A percentile compares a stretch with the other conserved stretches of the same genome.
phyloP scores from a whole-genome alignment of 1,139 yeast species.

The Geotrichum aggregatum region DNA sequence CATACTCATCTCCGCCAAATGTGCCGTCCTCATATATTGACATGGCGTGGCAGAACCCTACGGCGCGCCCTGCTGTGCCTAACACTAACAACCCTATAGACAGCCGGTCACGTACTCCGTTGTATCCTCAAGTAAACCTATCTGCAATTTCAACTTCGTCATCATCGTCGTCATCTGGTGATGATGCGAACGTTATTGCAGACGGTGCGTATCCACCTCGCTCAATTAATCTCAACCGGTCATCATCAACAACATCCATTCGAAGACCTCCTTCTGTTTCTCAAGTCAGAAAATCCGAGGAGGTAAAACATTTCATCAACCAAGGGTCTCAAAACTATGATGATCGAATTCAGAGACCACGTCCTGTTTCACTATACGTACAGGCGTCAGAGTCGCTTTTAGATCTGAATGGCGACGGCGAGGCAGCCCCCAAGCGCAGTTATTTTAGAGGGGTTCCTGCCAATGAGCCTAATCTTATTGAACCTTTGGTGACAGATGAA shows the following conservation, averaged over 20 bases:
- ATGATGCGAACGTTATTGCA: constrained; percentile 9
- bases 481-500: constrained; percentile 26
- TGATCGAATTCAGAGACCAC: constrained; percentile 9
- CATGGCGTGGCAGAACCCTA: constrained; percentile 7
- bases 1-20: constrained; percentile 3
- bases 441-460: constrained; percentile 11
- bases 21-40: constrained; percentile 5
- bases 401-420: constrained; percentile 8
- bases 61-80: constrained; percentile 3
- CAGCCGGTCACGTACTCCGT: constrained; percentile 18
- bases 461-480: constrained; percentile 22
- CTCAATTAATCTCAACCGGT: constrained; percentile 9
- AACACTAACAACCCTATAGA: constrained; percentile 12
- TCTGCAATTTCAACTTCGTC: constrained; percentile 2
- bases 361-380: constrained; percentile 18
- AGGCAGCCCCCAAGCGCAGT: constrained; percentile 1
- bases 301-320: background rate
- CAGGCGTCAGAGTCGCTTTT: constrained; percentile 15
- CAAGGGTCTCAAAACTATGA: constrained; percentile 7
- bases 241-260: constrained; percentile 13
- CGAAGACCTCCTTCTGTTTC: constrained; percentile 14
- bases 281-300: background rate
- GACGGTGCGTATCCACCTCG: constrained; percentile 6
- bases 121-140: background rate
- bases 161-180: constrained; percentile 18